Percentiles rank a stretch among this genome's conserved stretches.
These are phyloP conservation scores for Alternaria angustiovoidea DNA, from an alignment of 2,329 filamentous ascomycete genomes.

Conservation along the genomic window DNA sequence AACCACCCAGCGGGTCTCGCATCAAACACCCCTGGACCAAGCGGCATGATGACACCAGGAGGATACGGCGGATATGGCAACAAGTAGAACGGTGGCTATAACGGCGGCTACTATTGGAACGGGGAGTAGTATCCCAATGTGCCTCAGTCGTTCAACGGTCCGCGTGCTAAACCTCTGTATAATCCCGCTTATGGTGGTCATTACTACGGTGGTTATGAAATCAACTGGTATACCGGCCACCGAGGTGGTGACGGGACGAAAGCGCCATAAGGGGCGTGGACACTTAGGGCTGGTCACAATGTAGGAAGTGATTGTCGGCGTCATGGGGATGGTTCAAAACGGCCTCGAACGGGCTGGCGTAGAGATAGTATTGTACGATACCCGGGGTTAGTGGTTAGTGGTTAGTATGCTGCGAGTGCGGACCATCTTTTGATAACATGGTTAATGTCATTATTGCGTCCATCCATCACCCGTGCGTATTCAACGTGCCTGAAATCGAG, in stretches of 20 bases:
- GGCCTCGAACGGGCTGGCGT: not conserved
- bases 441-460: not conserved
- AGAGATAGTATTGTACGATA: constrained; percentile 5
- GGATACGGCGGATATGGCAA: constrained; percentile 48
- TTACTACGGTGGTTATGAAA: not conserved
- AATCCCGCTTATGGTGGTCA: not conserved
- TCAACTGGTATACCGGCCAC: not conserved
- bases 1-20: constrained; percentile 62
- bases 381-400: not conserved
- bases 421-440: not conserved
- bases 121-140: not conserved
- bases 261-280: not conserved
- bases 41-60: constrained; percentile 73
- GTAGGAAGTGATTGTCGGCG: not conserved
- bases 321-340: not conserved
- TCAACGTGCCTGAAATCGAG: not conserved
- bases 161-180: not conserved
- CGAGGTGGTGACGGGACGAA: not conserved
- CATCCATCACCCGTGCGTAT: not conserved
- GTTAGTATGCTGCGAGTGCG: not conserved
- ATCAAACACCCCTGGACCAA: constrained; percentile 61
- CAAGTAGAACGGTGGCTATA: constrained; percentile 33
- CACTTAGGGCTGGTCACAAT: not conserved
- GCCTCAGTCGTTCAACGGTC: not conserved
- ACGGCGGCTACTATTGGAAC: not conserved